Conservation (phyloP, 2,329 filamentous ascomycete species). For the Fonsecaea multimorphosa region DNA sequence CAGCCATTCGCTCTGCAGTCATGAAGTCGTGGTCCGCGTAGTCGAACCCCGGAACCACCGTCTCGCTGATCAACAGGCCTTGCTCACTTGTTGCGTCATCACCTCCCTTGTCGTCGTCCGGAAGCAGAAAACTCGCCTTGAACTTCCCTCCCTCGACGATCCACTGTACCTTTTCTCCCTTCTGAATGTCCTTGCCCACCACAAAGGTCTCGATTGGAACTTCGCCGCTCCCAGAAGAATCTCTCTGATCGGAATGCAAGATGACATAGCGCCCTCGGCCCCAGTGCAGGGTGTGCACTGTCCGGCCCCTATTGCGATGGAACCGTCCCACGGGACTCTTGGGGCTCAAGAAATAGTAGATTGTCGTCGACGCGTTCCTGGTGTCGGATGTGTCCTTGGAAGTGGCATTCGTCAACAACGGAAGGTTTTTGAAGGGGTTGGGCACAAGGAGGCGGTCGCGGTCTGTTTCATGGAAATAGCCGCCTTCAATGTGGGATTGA, state of each 20-base stretch:
- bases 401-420: slow-evolving; percentile 47
- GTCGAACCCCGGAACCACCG: slow-evolving; percentile 71
- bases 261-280: slow-evolving; percentile 56
- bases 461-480: slow-evolving; percentile 69
- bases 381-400: slow-evolving; percentile 47
- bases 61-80: slow-evolving; percentile 70
- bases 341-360: slow-evolving; percentile 69
- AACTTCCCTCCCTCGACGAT: slow-evolving; percentile 71
- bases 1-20: slow-evolving; percentile 55
- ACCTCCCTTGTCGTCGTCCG: slow-evolving; percentile 45
- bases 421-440: slow-evolving; percentile 56
- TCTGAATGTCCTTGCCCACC: slow-evolving; percentile 65
- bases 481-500: slow-evolving; percentile 66
- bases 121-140: slow-evolving; percentile 67
- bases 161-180: slow-evolving; percentile 70
- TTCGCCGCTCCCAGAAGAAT: not conserved
- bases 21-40: slow-evolving; percentile 72
- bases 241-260: slow-evolving; percentile 9
- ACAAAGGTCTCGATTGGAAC: slow-evolving; percentile 54
- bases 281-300: slow-evolving; percentile 68
- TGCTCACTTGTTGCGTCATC: slow-evolving; percentile 48
- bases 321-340: slow-evolving; percentile 63
- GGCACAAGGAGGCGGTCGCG: slow-evolving; percentile 58
- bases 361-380: slow-evolving; percentile 65
- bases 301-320: slow-evolving; percentile 67